Base-by-base conservation (phyloP, 345 rosid genomes). In the Acer campestre region DNA sequence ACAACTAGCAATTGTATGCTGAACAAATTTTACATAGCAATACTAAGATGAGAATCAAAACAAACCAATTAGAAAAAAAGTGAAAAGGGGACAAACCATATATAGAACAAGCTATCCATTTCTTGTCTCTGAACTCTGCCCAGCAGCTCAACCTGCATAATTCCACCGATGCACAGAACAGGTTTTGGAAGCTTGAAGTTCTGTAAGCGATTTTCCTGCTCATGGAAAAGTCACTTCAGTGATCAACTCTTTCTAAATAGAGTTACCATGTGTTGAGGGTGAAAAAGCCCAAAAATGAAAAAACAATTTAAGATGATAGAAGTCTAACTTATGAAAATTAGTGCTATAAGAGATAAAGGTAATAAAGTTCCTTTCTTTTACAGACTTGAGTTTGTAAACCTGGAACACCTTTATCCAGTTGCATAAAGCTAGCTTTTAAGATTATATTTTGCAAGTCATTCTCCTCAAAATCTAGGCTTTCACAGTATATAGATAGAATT, bases 111-210 rank as follows among this genome's bases (percentile, higher is more conserved):
- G 80, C 84, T 89, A 81, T 97, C 98, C 84, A 85, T 89, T 53
- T 87, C 91, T 82, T 94, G 95, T 73, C 78, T 92, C 91, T 97
- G 98, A 79, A 91, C 89, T 75, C 99, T 90, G 70, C 97, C 97
- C 77, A 90, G 80, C 73, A 97, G 89, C 90, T 94, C 94, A 68
- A 97, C 78, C 82, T 86, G 88, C 85, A 97, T 70, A 75, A 86
- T 81, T 55, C 98, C 97, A 73, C 98, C 98, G 58, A 97, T 73
- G 82, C 98, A 97, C 58, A 97, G 78, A 81, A 89, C 88, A 0
- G 98, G 98, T 76, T 97, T 92, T n/a, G 98, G 94, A 83, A 97
- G 90, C 92, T 79, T 82, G 82, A 92, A 97, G 10, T 53, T 83
- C 88, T 97, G 98, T 86, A 97, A 76, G 49, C 79, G 23, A 79